phyloP scores from a whole-genome alignment of 805 yeast species.

The Ogataea methylovora region DNA sequence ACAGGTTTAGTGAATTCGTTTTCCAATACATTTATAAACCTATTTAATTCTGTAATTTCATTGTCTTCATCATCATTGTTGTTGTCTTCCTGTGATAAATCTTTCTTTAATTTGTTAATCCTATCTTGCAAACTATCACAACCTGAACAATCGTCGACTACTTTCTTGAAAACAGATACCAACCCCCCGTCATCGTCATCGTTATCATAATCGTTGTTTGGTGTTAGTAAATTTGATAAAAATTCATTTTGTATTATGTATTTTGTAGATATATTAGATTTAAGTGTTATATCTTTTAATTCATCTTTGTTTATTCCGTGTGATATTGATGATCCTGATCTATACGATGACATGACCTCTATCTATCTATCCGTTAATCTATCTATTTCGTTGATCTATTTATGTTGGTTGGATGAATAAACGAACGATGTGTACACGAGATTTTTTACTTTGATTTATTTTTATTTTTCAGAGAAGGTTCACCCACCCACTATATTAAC shows the following conservation, averaged over 20 bases:
- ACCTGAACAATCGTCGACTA: no score
- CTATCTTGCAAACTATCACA: not conserved
- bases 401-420: no score
- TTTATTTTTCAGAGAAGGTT: no score
- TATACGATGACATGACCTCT: not conserved
- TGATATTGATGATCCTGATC: conserved; percentile 1
- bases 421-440: no score
- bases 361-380: not conserved
- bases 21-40: conserved; percentile 9
- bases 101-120: not conserved
- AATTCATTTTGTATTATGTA: conserved; percentile 25
- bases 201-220: not conserved
- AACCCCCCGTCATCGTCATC: no score
- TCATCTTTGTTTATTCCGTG: conserved; percentile 3
- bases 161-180: no score
- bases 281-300: conserved; percentile 18
- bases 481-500: no score
- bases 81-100: not conserved
- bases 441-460: no score
- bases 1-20: conserved; percentile 15
- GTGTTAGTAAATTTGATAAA: conserved; percentile 9
- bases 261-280: conserved; percentile 27
- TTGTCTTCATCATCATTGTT: conserved; percentile 1
- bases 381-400: not conserved
- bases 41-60: conserved; percentile 8